A percentile compares a stretch with the other conserved stretches of the same genome.
phyloP scores from a whole-genome alignment of 1,139 yeast species.

The Geotrichum siamense region DNA sequence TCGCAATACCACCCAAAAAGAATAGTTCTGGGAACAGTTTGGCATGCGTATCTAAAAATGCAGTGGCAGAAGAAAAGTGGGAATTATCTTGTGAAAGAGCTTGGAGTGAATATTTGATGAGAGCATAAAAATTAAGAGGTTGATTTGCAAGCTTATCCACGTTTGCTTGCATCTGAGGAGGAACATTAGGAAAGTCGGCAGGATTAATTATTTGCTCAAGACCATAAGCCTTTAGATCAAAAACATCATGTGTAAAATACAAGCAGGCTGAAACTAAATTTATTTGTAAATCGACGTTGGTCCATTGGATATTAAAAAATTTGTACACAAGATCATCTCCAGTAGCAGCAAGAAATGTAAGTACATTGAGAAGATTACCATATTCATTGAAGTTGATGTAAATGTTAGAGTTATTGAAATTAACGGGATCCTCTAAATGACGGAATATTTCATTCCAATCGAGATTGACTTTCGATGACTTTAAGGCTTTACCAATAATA shows the following conservation, averaged over 20 bases:
- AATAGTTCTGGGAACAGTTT: slow-evolving; percentile 35
- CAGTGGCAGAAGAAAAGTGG: slow-evolving; percentile 22
- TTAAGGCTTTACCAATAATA: slow-evolving; percentile 16
- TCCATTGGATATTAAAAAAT: slow-evolving; percentile 21
- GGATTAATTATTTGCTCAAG: slow-evolving; percentile 22
- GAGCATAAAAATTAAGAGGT: slow-evolving; percentile 27
- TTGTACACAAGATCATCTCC: slow-evolving; percentile 12
- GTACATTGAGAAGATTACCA: slow-evolving; percentile 8
- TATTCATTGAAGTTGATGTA: slow-evolving; percentile 10
- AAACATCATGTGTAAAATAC: slow-evolving; percentile 20
- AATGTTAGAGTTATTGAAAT: slow-evolving; percentile 5
- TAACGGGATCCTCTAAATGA: slow-evolving; percentile 9
- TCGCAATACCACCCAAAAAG: slow-evolving; percentile 33
- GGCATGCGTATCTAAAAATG: slow-evolving; percentile 32
- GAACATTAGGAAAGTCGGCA: slow-evolving; percentile 18
- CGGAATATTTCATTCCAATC: slow-evolving; percentile 15
- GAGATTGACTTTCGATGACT: slow-evolving; percentile 3
- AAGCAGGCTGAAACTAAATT: slow-evolving; percentile 22
- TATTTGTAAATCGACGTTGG: slow-evolving; percentile 24
- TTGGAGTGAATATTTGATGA: slow-evolving; percentile 30
- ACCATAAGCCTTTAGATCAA: slow-evolving; percentile 21
- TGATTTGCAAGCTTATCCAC: slow-evolving; percentile 23
- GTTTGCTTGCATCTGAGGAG: slow-evolving; percentile 21
- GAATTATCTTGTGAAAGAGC: slow-evolving; percentile 31
- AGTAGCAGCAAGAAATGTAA: slow-evolving; percentile 11